Conservation (phyloP, 371 early-diverging fungal genomes). For the Apophysomyces sp. region DNA sequence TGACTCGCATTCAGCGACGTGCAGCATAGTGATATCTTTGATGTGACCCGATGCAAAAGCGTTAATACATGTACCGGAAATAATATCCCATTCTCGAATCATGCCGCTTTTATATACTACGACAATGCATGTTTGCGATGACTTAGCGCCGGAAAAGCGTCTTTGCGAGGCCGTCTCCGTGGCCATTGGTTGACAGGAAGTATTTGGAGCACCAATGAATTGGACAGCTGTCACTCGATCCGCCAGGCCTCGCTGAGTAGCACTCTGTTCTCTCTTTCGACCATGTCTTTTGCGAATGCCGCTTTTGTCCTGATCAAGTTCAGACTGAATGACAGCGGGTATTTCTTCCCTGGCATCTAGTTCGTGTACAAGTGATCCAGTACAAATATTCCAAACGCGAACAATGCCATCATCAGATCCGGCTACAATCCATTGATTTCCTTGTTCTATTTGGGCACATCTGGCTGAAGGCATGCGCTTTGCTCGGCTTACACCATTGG, state of each 20-base stretch:
- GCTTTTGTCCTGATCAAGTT: neutral
- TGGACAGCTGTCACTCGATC: conserved; percentile 19
- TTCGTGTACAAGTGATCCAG: conserved; percentile 19
- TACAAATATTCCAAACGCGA: conserved; percentile 28
- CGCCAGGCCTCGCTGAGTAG: neutral
- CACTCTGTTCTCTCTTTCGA: neutral
- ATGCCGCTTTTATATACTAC: conserved; percentile 24
- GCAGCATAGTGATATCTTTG: conserved; percentile 20
- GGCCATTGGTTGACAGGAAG: conserved; percentile 16
- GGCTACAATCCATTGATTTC: conserved; percentile 31
- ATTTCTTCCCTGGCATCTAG: conserved; percentile 8
- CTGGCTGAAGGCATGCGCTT: conserved; percentile 9
- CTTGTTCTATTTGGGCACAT: conserved; percentile 23
- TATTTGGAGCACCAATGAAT: conserved; percentile 15
- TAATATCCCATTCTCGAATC: conserved; percentile 32
- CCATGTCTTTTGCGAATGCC: conserved; percentile 1
- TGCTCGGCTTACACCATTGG: neutral
- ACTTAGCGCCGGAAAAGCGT: neutral
- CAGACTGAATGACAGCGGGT: conserved; percentile 5
- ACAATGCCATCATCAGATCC: conserved; percentile 26
- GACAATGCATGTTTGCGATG: conserved; percentile 21
- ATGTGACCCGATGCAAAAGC: conserved; percentile 19
- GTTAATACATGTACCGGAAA: conserved; percentile 29
- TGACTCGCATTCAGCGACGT: conserved; percentile 19
- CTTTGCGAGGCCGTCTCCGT: conserved; percentile 14